Base-by-base conservation (phyloP, 1,284 basidiomycete species). In the Mycosarcoma maydis region DNA sequence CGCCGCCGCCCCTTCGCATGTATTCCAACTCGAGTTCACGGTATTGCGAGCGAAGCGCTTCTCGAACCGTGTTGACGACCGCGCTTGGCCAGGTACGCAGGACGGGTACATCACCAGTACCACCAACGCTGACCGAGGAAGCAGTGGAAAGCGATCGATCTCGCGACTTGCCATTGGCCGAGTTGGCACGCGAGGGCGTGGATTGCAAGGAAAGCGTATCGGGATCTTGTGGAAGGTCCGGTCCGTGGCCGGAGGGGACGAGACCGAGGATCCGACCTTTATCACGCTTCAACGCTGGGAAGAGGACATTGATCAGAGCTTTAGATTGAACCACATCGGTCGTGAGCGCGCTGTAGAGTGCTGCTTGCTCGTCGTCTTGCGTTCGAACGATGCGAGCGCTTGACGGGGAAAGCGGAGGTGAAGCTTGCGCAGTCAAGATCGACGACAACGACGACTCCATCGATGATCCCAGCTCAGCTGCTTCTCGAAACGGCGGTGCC, bases 261-360 rank as follows among this genome's bases (percentile, higher is more conserved):
- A 73, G 23, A 17, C 55, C 73, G 2, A 75, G 3, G 9, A 75
- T 49, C 4, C 73, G 51, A 3, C 73, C 73, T 23, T 53, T 53
- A 30, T 70, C 73, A 6, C 66, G 44, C 39, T 60, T 69, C 7
- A 75, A 33, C 3, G 62, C 64, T 0, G 73, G 73, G 30, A 70
- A 64, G n/a, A 75, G 60, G 3, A 60, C 65, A 23, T 69, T 64
- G 47, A 75, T 48, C 33, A 75, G 32, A 2, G 61, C 70, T 24
- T 57, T 52, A 13, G 54, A 47, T 22, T 75, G 66, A 3, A 62
- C 64, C 3, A 75, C 56, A 33, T 75, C 73, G 3, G 70, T 70
- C 14, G 50, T 49, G 26, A 75, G 49, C 2, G 71, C 65, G n/a
- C 56, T 56, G 46, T 56, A 51, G 8, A 71, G 57, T 4, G 67